Conservation (phyloP, 352 stramenopile species). For the Globisporangium splendens region DNA sequence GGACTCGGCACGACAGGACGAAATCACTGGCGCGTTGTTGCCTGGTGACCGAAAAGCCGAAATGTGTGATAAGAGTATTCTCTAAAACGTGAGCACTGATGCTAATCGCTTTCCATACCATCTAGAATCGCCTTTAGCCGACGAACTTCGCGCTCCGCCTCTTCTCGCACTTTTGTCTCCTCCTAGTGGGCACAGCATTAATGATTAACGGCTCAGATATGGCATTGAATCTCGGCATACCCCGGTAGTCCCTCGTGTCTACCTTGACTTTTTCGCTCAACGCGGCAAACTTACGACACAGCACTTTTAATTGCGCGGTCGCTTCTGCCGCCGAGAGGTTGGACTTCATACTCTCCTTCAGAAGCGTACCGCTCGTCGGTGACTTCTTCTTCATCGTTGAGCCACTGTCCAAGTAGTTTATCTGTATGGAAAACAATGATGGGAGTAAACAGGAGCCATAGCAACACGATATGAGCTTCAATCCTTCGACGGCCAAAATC, state of each 20-base stretch:
- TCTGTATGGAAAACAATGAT: not conserved
- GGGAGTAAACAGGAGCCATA: not conserved
- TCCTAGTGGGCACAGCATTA: constrained; percentile 30
- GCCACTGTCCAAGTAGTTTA: constrained; percentile 20
- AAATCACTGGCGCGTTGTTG: constrained; percentile 43
- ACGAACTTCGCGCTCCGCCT: constrained; percentile 69
- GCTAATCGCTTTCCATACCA: constrained; percentile 11
- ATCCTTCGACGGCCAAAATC: too few relatives aligned
- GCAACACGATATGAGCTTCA: too few relatives aligned
- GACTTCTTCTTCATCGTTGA: constrained; percentile 34
- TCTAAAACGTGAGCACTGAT: too few relatives aligned
- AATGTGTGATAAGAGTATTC: not conserved
- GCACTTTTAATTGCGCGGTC: constrained; percentile 70
- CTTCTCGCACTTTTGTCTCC: constrained; percentile 66
- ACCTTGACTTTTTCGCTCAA: constrained; percentile 86
- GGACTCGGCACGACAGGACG: constrained; percentile 51
- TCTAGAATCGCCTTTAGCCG: constrained; percentile 66
- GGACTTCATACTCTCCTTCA: constrained; percentile 49
- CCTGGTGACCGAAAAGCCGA: constrained; percentile 15
- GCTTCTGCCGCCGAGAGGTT: constrained; percentile 67
- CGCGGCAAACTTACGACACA: constrained; percentile 82
- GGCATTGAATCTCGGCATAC: not conserved
- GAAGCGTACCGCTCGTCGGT: constrained; percentile 31
- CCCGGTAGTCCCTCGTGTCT: not conserved
- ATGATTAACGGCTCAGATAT: not conserved